Evolutionary conservation across 148 eudicot genomes (phyloP).

Genomic region (Rheum nobile): DNA sequence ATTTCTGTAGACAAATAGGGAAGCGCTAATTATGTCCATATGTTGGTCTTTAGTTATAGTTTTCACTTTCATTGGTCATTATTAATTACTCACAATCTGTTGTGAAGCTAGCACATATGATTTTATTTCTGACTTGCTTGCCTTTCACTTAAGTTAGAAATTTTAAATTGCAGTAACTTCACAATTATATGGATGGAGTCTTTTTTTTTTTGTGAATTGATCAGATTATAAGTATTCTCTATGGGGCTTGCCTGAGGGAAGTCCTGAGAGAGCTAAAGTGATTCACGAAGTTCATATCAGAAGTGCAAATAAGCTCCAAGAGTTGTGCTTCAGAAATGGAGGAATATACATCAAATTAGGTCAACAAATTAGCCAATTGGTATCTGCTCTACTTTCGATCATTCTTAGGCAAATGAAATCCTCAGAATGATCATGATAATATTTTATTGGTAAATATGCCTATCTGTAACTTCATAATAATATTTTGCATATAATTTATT

Average conservation of each 20-base stretch:
- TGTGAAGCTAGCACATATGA: neutral
- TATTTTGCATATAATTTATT: neutral
- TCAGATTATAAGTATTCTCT: slow-evolving; percentile 88
- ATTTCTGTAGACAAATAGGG: neutral
- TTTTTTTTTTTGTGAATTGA: neutral
- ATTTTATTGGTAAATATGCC: neutral
- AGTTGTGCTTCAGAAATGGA: slow-evolving; percentile 89
- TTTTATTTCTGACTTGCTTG: neutral
- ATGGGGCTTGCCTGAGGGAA: slow-evolving; percentile 81
- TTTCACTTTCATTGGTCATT: neutral
- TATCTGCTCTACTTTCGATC: slow-evolving; percentile 17
- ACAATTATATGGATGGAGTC: neutral
- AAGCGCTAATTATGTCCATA: neutral
- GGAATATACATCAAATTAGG: slow-evolving; percentile 98
- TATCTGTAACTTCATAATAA: neutral
- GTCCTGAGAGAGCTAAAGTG: slow-evolving; percentile 48
- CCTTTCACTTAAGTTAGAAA: neutral
- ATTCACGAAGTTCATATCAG: slow-evolving; percentile 75
- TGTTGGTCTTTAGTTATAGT: neutral
- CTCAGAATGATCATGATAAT: neutral
- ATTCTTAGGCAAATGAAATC: slow-evolving; percentile 3
- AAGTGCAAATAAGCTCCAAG: slow-evolving; percentile 78
- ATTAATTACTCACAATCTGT: neutral
- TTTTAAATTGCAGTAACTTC: neutral
- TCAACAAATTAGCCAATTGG: slow-evolving; percentile 93